Percentiles rank a stretch among this genome's conserved stretches.
phyloP scores from a whole-genome alignment of 2,329 filamentous ascomycete genomes.

The Aspergillus texensis region DNA sequence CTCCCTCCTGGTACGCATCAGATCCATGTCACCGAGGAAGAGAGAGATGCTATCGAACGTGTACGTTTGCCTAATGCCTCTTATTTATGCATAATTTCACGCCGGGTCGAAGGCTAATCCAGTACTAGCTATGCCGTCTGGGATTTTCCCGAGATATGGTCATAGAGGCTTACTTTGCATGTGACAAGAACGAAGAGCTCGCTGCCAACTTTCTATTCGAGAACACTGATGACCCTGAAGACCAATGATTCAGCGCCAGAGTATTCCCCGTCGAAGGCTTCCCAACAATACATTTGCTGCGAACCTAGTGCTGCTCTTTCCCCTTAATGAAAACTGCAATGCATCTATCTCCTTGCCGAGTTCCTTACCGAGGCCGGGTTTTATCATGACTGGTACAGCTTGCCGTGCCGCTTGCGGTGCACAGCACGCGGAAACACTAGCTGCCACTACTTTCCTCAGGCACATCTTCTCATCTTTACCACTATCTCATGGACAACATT shows the following conservation, averaged over 20 bases:
- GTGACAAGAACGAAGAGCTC: conserved; percentile 98
- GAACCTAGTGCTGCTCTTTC: conserved; percentile 13
- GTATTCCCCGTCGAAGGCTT: neutral
- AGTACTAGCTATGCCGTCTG: conserved; percentile 76
- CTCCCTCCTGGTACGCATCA: conserved; percentile 86
- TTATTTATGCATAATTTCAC: neutral
- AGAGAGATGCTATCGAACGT: conserved; percentile 94
- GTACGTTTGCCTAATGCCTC: conserved; percentile 55
- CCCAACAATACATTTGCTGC: neutral
- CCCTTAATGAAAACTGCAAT: conserved; percentile 21
- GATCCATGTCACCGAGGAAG: conserved; percentile 91
- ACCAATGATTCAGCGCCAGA: conserved; percentile 26
- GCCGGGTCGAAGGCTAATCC: conserved; percentile 20
- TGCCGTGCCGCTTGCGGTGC: neutral
- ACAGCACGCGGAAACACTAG: neutral
- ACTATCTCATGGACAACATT: conserved; percentile 6
- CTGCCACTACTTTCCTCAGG: conserved; percentile 1
- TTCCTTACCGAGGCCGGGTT: neutral
- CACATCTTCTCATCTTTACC: neutral
- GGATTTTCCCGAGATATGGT: conserved; percentile 92
- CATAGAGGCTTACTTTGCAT: conserved; percentile 98
- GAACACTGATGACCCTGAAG: conserved; percentile 79
- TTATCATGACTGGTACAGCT: neutral
- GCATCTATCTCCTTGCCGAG: conserved; percentile 12
- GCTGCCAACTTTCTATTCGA: conserved; percentile 98